Evolutionary conservation across 163 green algal genomes (phyloP).

Genomic region (Scenedesmus sp.): DNA sequence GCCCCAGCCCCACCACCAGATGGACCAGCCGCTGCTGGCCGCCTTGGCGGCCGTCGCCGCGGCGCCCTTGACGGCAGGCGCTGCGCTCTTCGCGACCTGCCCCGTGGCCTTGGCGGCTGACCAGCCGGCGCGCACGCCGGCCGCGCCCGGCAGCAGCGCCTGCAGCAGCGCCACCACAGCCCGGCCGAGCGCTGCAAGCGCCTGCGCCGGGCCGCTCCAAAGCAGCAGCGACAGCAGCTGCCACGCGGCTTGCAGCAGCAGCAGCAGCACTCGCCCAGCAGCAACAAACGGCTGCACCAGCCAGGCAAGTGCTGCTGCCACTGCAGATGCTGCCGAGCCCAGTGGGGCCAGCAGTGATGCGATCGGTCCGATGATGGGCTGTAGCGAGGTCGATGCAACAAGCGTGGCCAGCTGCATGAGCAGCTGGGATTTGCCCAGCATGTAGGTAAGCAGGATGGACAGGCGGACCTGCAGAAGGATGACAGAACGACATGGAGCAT

Average conservation of each 20-base stretch:
- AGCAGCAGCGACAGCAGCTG: constrained; percentile 57
- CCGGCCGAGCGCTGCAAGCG: constrained; percentile 46
- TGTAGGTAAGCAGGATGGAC: constrained; percentile 87
- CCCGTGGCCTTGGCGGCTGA: constrained; percentile 1
- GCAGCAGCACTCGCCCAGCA: constrained; percentile 19
- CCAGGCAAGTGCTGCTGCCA: background rate
- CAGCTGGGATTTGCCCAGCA: constrained; percentile 84
- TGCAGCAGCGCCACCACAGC: constrained; percentile 38
- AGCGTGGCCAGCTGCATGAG: constrained; percentile 69
- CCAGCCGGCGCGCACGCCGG: constrained; percentile 5
- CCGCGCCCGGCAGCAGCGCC: constrained; percentile 1
- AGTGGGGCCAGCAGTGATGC: constrained; percentile 22
- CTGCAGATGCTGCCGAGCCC: background rate
- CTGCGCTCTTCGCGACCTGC: constrained; percentile 7
- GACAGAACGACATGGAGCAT: background rate
- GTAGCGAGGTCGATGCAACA: constrained; percentile 56
- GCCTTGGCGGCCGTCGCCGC: background rate
- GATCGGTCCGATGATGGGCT: constrained; percentile 11
- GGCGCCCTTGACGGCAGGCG: background rate
- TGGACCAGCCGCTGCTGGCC: background rate
- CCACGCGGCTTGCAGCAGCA: constrained; percentile 38
- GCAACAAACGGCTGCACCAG: constrained; percentile 23
- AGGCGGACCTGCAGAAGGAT: constrained; percentile 61
- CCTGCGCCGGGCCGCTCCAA: constrained; percentile 47
- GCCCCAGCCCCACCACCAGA: background rate